Evolutionary conservation across 2,329 filamentous ascomycete species (phyloP).

Genomic region (Colletotrichum camelliae): DNA sequence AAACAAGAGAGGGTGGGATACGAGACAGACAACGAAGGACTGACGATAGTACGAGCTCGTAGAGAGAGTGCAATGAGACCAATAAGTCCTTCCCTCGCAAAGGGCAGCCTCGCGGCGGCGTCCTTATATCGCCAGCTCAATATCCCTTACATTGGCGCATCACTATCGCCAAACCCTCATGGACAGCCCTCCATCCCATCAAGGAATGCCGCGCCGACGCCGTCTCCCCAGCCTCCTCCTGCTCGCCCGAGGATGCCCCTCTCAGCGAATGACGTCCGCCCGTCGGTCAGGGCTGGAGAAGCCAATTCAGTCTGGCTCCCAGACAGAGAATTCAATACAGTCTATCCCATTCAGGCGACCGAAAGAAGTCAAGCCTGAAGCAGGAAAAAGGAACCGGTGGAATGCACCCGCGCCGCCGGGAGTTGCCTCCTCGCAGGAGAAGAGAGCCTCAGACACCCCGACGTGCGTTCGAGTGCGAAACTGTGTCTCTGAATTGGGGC

Average conservation of each 20-base stretch:
- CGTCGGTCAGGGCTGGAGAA: background rate
- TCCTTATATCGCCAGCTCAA: conserved; percentile 3
- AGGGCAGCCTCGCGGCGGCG: background rate
- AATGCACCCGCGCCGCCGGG: background rate
- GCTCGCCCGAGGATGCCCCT: background rate
- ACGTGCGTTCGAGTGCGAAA: background rate
- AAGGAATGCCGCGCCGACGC: conserved; percentile 2
- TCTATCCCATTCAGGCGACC: background rate
- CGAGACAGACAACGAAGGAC: conserved; percentile 8
- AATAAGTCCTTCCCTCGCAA: background rate
- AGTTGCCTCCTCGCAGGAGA: background rate
- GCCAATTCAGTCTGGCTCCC: background rate
- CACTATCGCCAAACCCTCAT: background rate
- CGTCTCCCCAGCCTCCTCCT: background rate
- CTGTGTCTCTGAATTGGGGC: background rate
- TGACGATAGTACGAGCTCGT: background rate
- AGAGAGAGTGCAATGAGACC: background rate
- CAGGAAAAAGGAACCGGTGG: background rate
- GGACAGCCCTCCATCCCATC: background rate
- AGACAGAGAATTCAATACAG: background rate
- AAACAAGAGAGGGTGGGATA: background rate
- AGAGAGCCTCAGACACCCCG: background rate
- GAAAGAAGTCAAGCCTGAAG: background rate
- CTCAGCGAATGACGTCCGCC: background rate
- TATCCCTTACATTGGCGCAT: conserved; percentile 9